Percentiles rank a stretch among this genome's conserved stretches.
Conservation (phyloP, 148 eudicot species). For the Rhododendron simsii region DNA sequence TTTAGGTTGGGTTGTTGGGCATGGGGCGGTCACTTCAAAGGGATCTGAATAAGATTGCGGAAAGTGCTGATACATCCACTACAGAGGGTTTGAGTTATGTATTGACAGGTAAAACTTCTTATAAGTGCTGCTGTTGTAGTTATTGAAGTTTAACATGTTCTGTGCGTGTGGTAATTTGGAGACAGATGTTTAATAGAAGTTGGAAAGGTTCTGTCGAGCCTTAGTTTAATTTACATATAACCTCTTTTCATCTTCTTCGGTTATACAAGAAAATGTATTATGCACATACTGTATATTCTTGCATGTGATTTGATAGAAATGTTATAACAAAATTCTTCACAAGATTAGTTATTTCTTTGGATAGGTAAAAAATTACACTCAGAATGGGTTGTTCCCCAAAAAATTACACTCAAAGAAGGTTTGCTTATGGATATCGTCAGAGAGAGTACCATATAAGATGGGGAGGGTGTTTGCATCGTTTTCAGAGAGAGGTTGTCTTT, state of each 20-base stretch:
- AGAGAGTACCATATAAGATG: too few relatives aligned
- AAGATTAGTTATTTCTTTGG: background rate
- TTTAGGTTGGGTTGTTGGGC: constrained; percentile 85
- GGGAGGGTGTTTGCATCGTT: too few relatives aligned
- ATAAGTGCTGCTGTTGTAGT: constrained; percentile 1
- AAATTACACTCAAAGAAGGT: background rate
- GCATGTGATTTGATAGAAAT: too few relatives aligned
- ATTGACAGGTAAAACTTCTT: constrained; percentile 55
- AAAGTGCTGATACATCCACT: constrained; percentile 78
- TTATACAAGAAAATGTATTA: too few relatives aligned
- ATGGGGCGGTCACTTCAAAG: constrained; percentile 77
- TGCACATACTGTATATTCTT: background rate
- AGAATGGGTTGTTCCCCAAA: background rate
- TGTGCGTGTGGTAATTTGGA: background rate
- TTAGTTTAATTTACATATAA: background rate
- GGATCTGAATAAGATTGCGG: constrained; percentile 87
- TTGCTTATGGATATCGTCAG: background rate
- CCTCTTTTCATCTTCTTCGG: background rate
- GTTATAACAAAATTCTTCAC: too few relatives aligned
- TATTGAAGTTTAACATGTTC: background rate
- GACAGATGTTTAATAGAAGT: background rate
- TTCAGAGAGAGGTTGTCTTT: too few relatives aligned
- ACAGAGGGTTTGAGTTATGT: constrained; percentile 74
- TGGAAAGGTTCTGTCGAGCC: background rate
- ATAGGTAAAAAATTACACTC: background rate